Base-by-base conservation (phyloP, 805 yeast species). In the Candida palmyrensis region DNA sequence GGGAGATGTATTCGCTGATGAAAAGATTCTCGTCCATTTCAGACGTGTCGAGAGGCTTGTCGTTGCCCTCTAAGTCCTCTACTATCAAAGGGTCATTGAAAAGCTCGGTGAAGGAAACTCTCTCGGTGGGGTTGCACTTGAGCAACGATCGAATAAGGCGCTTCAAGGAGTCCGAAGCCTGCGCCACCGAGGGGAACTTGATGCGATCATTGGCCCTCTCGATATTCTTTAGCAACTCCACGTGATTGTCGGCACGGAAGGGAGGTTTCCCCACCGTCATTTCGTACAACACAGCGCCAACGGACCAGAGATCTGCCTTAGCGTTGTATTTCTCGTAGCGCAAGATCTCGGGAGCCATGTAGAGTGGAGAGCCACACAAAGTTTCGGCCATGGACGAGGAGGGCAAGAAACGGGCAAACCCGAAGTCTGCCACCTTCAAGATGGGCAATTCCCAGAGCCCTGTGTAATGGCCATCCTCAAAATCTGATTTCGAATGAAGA, bases 181-280 rank as follows among this genome's bases (percentile, higher is more conserved):
- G 73, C 3, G 82, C 75, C 26, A 74, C 64, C 1, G 74, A 61
- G 3, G 97, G 96, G 53, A 90, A 89, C 18, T 71, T 63, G 27
- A 92, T 87, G 32, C 66, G 68, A 58, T 89, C 95, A 41, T 82
- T 80, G 1, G 86, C 73, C 47, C 75, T 77, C 53, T 89, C 95
- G 45, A 92, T 92, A 50, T 81, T 85, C 56, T 84, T 80, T 49
- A 85, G 72, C 35, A 92, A 70, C 53, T 90, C 97, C 41, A 92
- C 79, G 55, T 90, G 97, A 53, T 92, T 92, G 3, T 83, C 77
- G 3, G 98, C 97, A 43, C 83, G 78, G 56, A 89, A 92, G 0
- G 98, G 98, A 1, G 98, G 96, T 56, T 75, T 82, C n/a, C 97
- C 97, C 19, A 85, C 88, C 9, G 85, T 74, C 96, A 92, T 89